Conservation (phyloP, 139 green algal species). For the Coelastrella sp. region DNA sequence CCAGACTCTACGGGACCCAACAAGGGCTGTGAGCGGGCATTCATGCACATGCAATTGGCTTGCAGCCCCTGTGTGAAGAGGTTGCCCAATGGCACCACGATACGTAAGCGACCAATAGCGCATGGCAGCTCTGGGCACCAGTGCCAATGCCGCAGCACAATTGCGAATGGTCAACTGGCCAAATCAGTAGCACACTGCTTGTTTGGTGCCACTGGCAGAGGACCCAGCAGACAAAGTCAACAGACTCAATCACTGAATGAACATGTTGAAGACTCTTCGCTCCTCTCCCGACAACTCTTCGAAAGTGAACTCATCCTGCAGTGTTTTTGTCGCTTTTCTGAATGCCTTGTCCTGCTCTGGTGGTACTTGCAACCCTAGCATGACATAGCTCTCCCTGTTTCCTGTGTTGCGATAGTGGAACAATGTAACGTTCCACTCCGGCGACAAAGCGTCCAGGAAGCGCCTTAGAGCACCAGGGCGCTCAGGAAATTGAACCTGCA, state of each 20-base stretch:
- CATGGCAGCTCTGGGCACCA: no score
- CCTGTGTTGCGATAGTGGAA: slow-evolving; percentile 97
- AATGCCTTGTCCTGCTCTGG: slow-evolving; percentile 63
- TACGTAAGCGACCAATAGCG: no score
- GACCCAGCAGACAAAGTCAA: no score
- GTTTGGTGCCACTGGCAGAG: no score
- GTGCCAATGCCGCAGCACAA: no score
- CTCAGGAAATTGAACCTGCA: slow-evolving; percentile 88
- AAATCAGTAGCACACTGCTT: no score
- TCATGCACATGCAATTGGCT: no score
- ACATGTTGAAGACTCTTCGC: slow-evolving; percentile 83
- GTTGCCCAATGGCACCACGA: no score
- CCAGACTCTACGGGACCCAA: no score
- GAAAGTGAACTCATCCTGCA: slow-evolving; percentile 75
- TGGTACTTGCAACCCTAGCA: slow-evolving; percentile 86
- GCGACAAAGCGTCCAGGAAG: slow-evolving; percentile 87
- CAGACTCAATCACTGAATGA: slow-evolving; percentile 69
- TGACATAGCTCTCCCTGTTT: slow-evolving; percentile 81
- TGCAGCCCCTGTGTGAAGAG: no score
- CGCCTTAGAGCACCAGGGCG: slow-evolving; percentile 83
- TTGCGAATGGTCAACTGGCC: no score
- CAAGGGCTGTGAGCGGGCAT: no score
- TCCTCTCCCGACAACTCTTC: slow-evolving; percentile 73
- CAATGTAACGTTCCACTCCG: slow-evolving; percentile 94
- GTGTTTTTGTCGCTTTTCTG: slow-evolving; percentile 29